Evolutionary conservation across 1,284 basidiomycete genomes (phyloP).

Genomic region (Ceratobasidium sp.): DNA sequence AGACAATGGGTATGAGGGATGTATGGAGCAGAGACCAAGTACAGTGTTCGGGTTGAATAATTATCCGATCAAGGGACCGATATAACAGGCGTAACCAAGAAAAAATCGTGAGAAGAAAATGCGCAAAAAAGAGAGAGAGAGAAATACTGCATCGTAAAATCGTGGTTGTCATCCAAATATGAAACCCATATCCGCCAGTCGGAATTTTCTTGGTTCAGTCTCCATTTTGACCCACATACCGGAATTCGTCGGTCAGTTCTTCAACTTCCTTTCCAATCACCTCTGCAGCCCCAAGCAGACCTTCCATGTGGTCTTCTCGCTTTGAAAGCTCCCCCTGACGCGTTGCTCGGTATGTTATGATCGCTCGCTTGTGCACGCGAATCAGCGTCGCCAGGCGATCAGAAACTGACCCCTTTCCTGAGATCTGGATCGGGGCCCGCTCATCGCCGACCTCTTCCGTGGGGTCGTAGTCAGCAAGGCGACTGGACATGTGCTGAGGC

Average conservation of each 20-base stretch:
- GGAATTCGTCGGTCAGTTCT: conserved; percentile 30
- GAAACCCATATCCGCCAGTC: neutral
- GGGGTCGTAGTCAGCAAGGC: neutral
- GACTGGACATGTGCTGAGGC: neutral
- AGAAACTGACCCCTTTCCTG: conserved; percentile 21
- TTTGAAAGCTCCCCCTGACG: conserved; percentile 6
- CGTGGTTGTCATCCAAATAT: neutral
- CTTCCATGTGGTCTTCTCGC: conserved; percentile 29
- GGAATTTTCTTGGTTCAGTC: neutral
- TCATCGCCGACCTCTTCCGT: conserved; percentile 16
- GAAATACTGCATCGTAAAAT: conserved; percentile 11
- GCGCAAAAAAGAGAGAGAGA: conserved; percentile 8
- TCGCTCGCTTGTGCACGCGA: conserved; percentile 28
- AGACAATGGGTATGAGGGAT: conserved; percentile 33
- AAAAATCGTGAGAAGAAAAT: conserved; percentile 20
- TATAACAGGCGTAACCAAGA: conserved; percentile 2
- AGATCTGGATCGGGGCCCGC: conserved; percentile 24
- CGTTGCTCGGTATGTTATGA: conserved; percentile 19
- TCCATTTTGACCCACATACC: conserved; percentile 27
- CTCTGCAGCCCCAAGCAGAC: conserved; percentile 21
- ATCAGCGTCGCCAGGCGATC: conserved; percentile 33
- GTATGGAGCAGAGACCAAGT: conserved; percentile 19
- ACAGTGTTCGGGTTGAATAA: conserved; percentile 11
- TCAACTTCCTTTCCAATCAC: conserved; percentile 35
- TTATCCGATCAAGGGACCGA: conserved; percentile 24